Evolutionary conservation across 345 rosid genomes (phyloP).

Genomic region (Lepidium africanum): DNA sequence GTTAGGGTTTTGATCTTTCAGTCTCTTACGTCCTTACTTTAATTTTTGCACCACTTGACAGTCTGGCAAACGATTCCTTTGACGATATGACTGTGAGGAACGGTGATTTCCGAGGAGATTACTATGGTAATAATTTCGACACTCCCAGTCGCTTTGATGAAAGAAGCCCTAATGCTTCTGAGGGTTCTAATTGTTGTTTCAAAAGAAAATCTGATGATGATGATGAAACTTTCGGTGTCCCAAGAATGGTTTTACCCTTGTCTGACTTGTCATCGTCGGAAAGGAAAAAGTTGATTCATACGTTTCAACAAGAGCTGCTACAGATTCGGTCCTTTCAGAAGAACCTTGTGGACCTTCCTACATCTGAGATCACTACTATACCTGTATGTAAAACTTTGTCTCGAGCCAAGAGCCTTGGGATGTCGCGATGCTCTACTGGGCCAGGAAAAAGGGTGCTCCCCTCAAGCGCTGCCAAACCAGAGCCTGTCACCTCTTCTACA

Average conservation of each 20-base stretch:
- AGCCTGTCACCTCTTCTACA: neutral
- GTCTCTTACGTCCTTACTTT: neutral
- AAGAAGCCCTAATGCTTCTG: slow-evolving; percentile 1
- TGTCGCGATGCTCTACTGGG: slow-evolving; percentile 1
- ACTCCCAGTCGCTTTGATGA: slow-evolving; percentile 2
- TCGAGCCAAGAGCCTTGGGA: neutral
- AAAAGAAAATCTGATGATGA: neutral
- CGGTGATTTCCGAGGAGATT: slow-evolving; percentile 12
- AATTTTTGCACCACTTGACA: neutral
- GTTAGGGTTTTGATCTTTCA: neutral
- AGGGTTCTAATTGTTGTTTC: neutral
- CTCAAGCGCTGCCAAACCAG: neutral
- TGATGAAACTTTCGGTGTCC: slow-evolving; percentile 7
- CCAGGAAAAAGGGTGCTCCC: slow-evolving; percentile 10
- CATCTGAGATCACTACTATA: neutral
- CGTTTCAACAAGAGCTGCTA: slow-evolving; percentile 4
- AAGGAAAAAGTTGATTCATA: neutral
- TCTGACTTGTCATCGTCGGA: slow-evolving; percentile 14
- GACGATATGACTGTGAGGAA: slow-evolving; percentile 20
- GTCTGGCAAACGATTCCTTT: neutral
- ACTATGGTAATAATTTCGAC: neutral
- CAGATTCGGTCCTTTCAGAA: slow-evolving; percentile 10
- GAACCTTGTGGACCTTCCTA: neutral
- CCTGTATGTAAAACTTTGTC: neutral
- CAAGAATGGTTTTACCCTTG: slow-evolving; percentile 1